Evolutionary conservation across 2,329 filamentous ascomycete genomes (phyloP).

Genomic region (Tolypocladium nubicola): DNA sequence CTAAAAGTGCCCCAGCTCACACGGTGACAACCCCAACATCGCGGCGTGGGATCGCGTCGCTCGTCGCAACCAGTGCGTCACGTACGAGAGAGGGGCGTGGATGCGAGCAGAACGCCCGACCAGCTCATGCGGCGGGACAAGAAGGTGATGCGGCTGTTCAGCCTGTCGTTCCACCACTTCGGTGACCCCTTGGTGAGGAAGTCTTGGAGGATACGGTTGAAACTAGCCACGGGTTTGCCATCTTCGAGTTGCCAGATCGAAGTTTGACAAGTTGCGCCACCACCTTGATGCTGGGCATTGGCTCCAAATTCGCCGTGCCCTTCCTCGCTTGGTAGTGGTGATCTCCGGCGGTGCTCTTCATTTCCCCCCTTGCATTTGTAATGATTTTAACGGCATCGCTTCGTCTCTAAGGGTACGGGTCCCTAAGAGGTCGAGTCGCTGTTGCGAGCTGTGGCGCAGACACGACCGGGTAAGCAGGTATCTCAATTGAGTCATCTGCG

Average conservation of each 20-base stretch:
- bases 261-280: constrained; percentile 42
- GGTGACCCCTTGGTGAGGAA: constrained; percentile 48
- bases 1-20: constrained; percentile 33
- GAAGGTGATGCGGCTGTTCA: constrained; percentile 59
- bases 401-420: constrained; percentile 58
- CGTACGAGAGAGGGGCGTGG: constrained; percentile 51
- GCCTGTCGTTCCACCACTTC: constrained; percentile 70
- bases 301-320: constrained; percentile 40
- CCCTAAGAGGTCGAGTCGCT: constrained; percentile 51
- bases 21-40: constrained; percentile 52
- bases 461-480: constrained; percentile 26
- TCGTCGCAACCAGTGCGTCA: constrained; percentile 42
- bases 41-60: constrained; percentile 46
- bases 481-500: constrained; percentile 41
- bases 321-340: constrained; percentile 41
- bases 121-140: constrained; percentile 31
- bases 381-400: constrained; percentile 57
- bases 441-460: constrained; percentile 40
- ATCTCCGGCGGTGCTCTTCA: constrained; percentile 42
- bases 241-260: constrained; percentile 67
- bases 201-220: constrained; percentile 55
- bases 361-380: constrained; percentile 43
- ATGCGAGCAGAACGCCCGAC: constrained; percentile 51
- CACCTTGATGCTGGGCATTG: constrained; percentile 39
- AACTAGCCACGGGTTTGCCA: constrained; percentile 56